Evolutionary conservation across 352 stramenopile genomes (phyloP).

Genomic region (Globisporangium solare): DNA sequence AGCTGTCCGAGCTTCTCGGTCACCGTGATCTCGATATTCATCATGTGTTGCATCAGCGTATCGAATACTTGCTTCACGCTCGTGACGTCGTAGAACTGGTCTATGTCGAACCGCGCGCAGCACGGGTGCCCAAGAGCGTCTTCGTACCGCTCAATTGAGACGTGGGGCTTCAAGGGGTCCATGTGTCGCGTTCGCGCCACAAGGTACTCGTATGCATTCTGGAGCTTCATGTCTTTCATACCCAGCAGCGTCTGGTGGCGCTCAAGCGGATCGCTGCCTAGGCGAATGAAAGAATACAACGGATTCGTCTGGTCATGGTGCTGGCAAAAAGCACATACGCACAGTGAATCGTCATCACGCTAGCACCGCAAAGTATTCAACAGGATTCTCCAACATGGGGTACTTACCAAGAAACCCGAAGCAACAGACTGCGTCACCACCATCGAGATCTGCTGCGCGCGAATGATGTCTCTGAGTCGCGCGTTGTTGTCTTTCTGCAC

Average conservation of each 20-base stretch:
- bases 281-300: constrained; percentile 35
- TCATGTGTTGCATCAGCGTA: constrained; percentile 32
- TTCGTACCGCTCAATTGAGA: constrained; percentile 34
- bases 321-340: background rate
- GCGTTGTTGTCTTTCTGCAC: constrained; percentile 1
- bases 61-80: constrained; percentile 57
- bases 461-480: constrained; percentile 21
- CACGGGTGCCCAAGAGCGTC: constrained; percentile 27
- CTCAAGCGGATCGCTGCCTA: constrained; percentile 22
- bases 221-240: constrained; percentile 31
- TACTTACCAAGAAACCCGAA: constrained; percentile 22
- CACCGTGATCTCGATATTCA: constrained; percentile 59
- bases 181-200: constrained; percentile 37
- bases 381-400: too few relatives aligned
- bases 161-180: constrained; percentile 28
- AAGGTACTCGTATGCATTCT: constrained; percentile 29
- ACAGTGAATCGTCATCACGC: too few relatives aligned
- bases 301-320: constrained; percentile 10
- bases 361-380: background rate
- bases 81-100: constrained; percentile 34
- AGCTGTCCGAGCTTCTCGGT: constrained; percentile 42
- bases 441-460: constrained; percentile 27
- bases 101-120: constrained; percentile 29
- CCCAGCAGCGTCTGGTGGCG: constrained; percentile 24
- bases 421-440: constrained; percentile 27